Evolutionary conservation across 176 grass and related monocot species (phyloP).

Genomic region (Rhynchospora breviuscula): DNA sequence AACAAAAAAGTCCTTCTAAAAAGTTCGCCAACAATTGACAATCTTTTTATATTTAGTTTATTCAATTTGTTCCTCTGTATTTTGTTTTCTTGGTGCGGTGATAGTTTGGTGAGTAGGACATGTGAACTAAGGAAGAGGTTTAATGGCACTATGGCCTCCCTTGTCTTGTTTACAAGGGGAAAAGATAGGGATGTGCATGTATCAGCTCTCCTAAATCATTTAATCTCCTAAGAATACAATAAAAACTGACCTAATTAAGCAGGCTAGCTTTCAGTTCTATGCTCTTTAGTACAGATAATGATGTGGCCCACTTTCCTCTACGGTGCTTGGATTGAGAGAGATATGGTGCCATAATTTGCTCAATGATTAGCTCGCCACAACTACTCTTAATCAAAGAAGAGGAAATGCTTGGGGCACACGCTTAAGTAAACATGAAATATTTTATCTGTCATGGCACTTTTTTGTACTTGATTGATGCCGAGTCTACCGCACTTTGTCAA

Average conservation of each 20-base stretch:
- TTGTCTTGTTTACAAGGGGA: slow-evolving; percentile 31
- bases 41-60: background rate
- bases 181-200: slow-evolving; percentile 22
- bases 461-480: background rate
- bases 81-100: background rate
- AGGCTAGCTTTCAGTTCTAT: slow-evolving; percentile 18
- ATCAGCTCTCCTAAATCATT: background rate
- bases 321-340: slow-evolving; percentile 4
- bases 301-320: slow-evolving; percentile 13
- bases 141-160: slow-evolving; percentile 14
- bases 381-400: slow-evolving; percentile 24
- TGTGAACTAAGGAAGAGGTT: background rate
- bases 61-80: background rate
- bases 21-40: background rate
- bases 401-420: slow-evolving; percentile 5
- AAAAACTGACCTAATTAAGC: slow-evolving; percentile 10
- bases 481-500: background rate
- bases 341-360: slow-evolving; percentile 20
- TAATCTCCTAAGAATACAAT: slow-evolving; percentile 5
- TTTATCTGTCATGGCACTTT: background rate
- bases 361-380: slow-evolving; percentile 31
- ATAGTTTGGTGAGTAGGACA: slow-evolving; percentile 4
- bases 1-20: background rate
- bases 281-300: slow-evolving; percentile 4
- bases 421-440: background rate